Evolutionary conservation across 306 rosid genomes (phyloP).

Genomic region (Dryas drummondii): DNA sequence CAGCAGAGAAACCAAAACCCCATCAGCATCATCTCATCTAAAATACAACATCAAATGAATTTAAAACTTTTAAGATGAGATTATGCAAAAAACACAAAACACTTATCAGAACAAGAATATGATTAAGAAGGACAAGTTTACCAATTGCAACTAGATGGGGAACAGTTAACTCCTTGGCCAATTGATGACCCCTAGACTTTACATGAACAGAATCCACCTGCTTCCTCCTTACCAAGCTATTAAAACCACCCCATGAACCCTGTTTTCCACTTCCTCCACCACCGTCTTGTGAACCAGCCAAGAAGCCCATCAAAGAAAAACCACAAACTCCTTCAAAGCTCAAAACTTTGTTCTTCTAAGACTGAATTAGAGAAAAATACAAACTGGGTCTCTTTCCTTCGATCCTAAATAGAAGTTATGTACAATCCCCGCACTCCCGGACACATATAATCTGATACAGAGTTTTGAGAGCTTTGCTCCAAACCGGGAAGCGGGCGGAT

Average conservation of each 20-base stretch:
- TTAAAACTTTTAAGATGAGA: not conserved
- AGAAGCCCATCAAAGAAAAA: slow-evolving; percentile 51
- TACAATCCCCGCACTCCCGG: slow-evolving; percentile 17
- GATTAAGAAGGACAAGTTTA: slow-evolving; percentile 23
- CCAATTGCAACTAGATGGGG: slow-evolving; percentile 78
- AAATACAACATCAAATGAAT: not conserved
- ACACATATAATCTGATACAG: not conserved
- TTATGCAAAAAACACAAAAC: not conserved
- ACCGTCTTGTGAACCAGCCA: slow-evolving; percentile 42
- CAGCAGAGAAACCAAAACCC: not conserved
- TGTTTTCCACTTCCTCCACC: slow-evolving; percentile 31
- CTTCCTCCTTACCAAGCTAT: slow-evolving; percentile 63
- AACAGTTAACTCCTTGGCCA: slow-evolving; percentile 81
- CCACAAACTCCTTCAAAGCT: not conserved
- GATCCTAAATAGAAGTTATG: not conserved
- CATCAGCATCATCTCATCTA: not conserved
- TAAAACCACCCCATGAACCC: slow-evolving; percentile 48
- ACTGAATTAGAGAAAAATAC: not conserved
- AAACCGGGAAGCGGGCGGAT: slow-evolving; percentile 7
- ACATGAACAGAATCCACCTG: slow-evolving; percentile 63
- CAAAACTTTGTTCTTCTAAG: not conserved
- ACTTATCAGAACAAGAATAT: not conserved
- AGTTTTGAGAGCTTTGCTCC: not conserved
- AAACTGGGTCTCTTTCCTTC: not conserved
- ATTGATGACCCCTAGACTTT: slow-evolving; percentile 37